Evolutionary conservation across 78 protist species (phyloP).

Genomic region (Dictyostelium intermedium): DNA sequence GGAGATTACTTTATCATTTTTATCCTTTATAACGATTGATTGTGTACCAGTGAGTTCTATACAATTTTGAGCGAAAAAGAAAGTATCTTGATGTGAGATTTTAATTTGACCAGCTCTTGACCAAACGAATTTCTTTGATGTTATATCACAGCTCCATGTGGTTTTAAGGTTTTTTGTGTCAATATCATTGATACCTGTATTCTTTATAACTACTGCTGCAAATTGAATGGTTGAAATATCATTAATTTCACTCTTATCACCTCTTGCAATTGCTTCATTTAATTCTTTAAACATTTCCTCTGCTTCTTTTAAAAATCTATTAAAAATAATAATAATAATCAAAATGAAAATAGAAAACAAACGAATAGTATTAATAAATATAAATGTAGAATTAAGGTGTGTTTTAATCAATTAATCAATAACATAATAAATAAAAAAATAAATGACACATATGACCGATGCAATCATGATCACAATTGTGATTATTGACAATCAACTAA

Average conservation of each 20-base stretch:
- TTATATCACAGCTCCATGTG: not conserved
- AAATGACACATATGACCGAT: too few species aligned
- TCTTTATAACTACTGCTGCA: conserved; percentile 4
- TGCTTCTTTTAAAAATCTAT: conserved; percentile 44
- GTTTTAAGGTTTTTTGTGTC: not conserved
- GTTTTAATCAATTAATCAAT: too few species aligned
- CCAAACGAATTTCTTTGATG: conserved; percentile 6
- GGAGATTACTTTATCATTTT: not conserved
- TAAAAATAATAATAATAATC: too few species aligned
- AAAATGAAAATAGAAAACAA: too few species aligned
- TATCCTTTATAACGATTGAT: not conserved
- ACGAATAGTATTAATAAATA: too few species aligned
- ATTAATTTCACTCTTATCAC: conserved; percentile 20
- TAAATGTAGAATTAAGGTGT: too few species aligned
- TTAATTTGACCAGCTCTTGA: conserved; percentile 69
- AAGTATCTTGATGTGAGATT: not conserved
- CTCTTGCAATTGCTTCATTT: conserved; percentile 15
- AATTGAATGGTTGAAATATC: conserved; percentile 38
- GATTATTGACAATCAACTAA: not conserved
- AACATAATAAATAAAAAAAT: too few species aligned
- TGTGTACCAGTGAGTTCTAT: conserved; percentile 37
- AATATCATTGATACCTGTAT: not conserved
- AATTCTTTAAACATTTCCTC: conserved; percentile 35
- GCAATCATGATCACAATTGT: too few species aligned
- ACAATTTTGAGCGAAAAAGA: conserved; percentile 61